Base-by-base conservation (phyloP, 192 early-diverging fungal species). In the Backusella parvicylindrica region DNA sequence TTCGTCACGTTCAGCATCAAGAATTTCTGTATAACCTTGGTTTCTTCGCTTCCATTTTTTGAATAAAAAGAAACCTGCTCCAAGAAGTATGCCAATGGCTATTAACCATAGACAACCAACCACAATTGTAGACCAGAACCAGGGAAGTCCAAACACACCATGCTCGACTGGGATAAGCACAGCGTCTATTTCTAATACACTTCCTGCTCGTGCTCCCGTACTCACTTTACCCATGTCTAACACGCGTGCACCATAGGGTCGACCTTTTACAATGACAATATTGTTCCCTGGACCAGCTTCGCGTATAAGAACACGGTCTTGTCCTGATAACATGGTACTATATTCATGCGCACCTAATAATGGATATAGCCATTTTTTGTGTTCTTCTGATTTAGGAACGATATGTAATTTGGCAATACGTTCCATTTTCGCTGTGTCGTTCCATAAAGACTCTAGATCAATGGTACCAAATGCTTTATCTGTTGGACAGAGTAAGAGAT, bases 361-460 rank as follows among this genome's bases (percentile, higher is more conserved):
- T 18, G 64, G 60, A 0, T 70, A 40, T 30, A 43, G 11, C 71
- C 71, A 72, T 3, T 31, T 33, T 3, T 60, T 53, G 6, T 72
- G 63, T 68, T 36, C 66, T 15, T 38, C 36, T 33, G 73, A 21
- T 21, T 72, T 72, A 15, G 91, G 92, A 16, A 93, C 85, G 2
- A 93, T 82, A 74, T 93, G 92, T 38, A 92, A 71, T 47, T 86
- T 84, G 6, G 89, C 82, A 3, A 91, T 78, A 21, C 84, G 79
- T 21, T 83, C 83, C 13, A 90, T 78, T 65, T 76, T 74, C 21
- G 82, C 81, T 26, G 53, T 65, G 36, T 89, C 86, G 16, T 75
- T 53, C 35, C 67, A 21, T 31, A 74, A 64, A 32, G 47, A 32
- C 2, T 69, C 83, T 30, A 79, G 36, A 70, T 84, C 85, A 63